phyloP scores from a whole-genome alignment of 2,329 filamentous ascomycete species.

The Rhexocercosporidium sp. region DNA sequence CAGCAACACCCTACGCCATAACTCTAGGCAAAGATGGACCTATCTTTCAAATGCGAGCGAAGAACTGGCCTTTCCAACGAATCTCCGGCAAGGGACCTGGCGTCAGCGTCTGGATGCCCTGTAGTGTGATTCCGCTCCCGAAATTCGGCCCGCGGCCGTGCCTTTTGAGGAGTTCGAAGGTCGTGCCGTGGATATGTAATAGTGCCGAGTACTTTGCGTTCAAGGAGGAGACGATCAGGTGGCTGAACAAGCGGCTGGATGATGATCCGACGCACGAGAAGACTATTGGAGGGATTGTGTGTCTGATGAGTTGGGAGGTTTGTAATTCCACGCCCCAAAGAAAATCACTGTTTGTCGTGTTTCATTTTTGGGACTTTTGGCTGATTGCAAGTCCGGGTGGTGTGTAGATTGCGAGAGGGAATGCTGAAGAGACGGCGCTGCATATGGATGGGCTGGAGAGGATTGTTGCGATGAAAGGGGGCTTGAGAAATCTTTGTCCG shows the following conservation, averaged over 20 bases:
- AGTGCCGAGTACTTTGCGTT: slow-evolving; percentile 4
- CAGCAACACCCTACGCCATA: slow-evolving; percentile 5
- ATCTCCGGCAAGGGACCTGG: neutral
- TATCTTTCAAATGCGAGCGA: neutral
- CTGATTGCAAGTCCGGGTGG: neutral
- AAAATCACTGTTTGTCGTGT: neutral
- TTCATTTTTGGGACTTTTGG: neutral
- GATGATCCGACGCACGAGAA: neutral
- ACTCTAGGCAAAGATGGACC: neutral
- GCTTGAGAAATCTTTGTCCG: neutral
- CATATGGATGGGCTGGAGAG: neutral
- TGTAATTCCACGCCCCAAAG: neutral
- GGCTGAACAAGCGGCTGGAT: neutral
- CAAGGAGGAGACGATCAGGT: slow-evolving; percentile 6
- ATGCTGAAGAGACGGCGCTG: neutral
- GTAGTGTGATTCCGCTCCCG: neutral
- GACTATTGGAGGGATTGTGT: slow-evolving; percentile 7
- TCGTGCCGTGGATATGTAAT: slow-evolving; percentile 9
- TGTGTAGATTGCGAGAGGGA: neutral
- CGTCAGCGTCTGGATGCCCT: slow-evolving; percentile 4
- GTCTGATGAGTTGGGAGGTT: slow-evolving; percentile 15
- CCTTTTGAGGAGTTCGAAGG: neutral
- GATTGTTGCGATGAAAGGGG: neutral
- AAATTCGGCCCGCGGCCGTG: neutral
- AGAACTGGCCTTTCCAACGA: slow-evolving; percentile 4